Conservation (phyloP, 2,329 filamentous ascomycete species). For the Trichoderma polysporum region DNA sequence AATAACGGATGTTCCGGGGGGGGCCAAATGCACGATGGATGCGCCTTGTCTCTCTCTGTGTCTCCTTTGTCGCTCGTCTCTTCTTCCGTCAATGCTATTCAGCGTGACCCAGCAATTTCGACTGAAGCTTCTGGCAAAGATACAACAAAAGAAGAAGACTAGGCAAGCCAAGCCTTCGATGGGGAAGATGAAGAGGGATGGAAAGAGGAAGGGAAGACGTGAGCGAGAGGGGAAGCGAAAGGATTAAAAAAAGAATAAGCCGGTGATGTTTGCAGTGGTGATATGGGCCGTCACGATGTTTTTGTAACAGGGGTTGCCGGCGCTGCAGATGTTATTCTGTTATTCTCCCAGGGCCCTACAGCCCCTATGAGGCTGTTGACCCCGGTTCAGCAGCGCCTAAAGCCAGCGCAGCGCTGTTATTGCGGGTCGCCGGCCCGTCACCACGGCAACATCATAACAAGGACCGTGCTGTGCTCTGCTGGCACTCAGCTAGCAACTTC, state of each 20-base stretch:
- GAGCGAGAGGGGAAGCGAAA: background rate
- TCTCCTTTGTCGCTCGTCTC: background rate
- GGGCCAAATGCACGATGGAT: background rate
- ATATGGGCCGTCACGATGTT: constrained; percentile 32
- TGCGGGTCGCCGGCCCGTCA: constrained; percentile 25
- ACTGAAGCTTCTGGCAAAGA: background rate
- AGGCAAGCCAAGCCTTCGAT: background rate
- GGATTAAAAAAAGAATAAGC: constrained; percentile 5
- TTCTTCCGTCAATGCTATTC: constrained; percentile 4
- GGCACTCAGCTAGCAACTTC: background rate
- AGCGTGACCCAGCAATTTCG: background rate
- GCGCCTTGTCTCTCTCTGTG: background rate
- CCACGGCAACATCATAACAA: constrained; percentile 27
- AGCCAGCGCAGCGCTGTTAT: constrained; percentile 21
- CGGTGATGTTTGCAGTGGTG: constrained; percentile 5
- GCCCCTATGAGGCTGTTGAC: constrained; percentile 17
- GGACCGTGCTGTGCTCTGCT: background rate
- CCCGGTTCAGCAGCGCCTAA: constrained; percentile 18
- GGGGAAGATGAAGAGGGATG: background rate
- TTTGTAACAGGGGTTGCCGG: constrained; percentile 29
- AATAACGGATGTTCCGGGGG: constrained; percentile 9
- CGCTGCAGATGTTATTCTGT: constrained; percentile 29
- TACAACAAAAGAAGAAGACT: background rate
- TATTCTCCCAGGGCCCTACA: constrained; percentile 7
- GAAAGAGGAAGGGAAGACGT: background rate